These are phyloP conservation scores for Aureobasidium mangrovei DNA, from an alignment of 2,329 filamentous ascomycete species.

Conservation along the genomic window DNA sequence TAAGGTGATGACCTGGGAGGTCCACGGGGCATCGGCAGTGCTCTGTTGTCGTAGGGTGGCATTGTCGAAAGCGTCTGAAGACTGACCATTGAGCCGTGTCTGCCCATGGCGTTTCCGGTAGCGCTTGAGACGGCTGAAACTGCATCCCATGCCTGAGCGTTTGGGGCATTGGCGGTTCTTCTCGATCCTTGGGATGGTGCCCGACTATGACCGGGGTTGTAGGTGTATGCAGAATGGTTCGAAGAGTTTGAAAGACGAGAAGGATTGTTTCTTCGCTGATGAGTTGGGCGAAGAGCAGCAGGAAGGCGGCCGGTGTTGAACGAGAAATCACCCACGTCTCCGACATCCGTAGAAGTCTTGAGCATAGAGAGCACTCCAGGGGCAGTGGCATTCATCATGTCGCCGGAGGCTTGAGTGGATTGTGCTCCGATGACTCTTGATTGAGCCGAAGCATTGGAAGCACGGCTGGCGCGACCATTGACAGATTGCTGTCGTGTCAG, in stretches of 20 bases:
- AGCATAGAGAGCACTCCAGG: conserved; percentile 43
- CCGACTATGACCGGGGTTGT: conserved; percentile 23
- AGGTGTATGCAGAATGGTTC: conserved; percentile 23
- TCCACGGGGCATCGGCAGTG: conserved; percentile 17
- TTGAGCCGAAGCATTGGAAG: conserved; percentile 36
- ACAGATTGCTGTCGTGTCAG: conserved; percentile 36
- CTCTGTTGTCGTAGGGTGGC: conserved; percentile 33
- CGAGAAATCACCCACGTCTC: conserved; percentile 35
- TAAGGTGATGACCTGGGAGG: conserved; percentile 1
- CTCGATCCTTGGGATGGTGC: conserved; percentile 34
- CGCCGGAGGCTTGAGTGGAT: conserved; percentile 17
- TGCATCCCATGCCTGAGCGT: conserved; percentile 30
- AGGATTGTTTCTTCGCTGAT: conserved; percentile 27
- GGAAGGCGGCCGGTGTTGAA: conserved; percentile 32
- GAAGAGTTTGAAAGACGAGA: conserved; percentile 35
- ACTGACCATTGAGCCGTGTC: conserved; percentile 30
- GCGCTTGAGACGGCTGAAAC: conserved; percentile 30
- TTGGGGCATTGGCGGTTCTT: conserved; percentile 30
- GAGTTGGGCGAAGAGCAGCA: conserved; percentile 27
- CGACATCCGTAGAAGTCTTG: conserved; percentile 41
- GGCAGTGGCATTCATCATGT: conserved; percentile 23
- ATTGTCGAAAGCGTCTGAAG: conserved; percentile 35
- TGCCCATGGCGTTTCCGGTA: not conserved
- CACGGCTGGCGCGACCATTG: conserved; percentile 39
- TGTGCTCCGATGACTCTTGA: conserved; percentile 23